Conservation (phyloP, 345 rosid species). For the Streptanthus diversifolius region DNA sequence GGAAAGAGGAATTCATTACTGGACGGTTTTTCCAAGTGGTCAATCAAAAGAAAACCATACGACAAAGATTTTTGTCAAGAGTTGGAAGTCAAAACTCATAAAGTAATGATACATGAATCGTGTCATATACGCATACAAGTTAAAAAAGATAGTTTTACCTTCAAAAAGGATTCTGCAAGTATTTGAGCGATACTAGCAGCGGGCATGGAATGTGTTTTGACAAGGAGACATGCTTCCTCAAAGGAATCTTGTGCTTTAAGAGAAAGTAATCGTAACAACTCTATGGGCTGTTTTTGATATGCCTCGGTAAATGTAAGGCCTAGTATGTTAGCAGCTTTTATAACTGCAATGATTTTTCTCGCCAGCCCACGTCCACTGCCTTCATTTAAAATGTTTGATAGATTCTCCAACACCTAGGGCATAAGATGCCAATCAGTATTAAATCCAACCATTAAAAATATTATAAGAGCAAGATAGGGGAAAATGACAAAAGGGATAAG, state of each 20-base stretch:
- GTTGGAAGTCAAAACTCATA: neutral
- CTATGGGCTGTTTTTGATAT: conserved; percentile 79
- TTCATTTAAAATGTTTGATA: conserved; percentile 62
- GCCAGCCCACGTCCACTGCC: conserved; percentile 84
- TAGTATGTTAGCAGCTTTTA: conserved; percentile 78
- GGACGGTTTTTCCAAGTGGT: neutral
- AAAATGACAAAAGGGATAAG: neutral
- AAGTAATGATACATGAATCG: neutral
- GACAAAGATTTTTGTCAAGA: neutral
- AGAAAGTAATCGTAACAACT: conserved; percentile 85
- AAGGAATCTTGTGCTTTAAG: conserved; percentile 98
- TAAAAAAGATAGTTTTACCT: conserved; percentile 46
- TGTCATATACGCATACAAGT: neutral
- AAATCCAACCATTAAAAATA: neutral
- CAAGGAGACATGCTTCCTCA: conserved; percentile 84
- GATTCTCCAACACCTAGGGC: conserved; percentile 69
- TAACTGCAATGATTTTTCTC: conserved; percentile 77
- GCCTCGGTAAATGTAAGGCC: conserved; percentile 89
- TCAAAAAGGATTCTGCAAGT: conserved; percentile 94
- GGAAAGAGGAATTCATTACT: neutral
- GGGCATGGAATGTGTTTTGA: conserved; percentile 79
- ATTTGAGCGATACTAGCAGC: conserved; percentile 87
- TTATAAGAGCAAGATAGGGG: neutral
- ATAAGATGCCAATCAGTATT: conserved; percentile 19
- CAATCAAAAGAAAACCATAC: conserved; percentile 11